Evolutionary conservation across 2,329 filamentous ascomycete genomes (phyloP).

Genomic region (Trichoderma cornu-damae): DNA sequence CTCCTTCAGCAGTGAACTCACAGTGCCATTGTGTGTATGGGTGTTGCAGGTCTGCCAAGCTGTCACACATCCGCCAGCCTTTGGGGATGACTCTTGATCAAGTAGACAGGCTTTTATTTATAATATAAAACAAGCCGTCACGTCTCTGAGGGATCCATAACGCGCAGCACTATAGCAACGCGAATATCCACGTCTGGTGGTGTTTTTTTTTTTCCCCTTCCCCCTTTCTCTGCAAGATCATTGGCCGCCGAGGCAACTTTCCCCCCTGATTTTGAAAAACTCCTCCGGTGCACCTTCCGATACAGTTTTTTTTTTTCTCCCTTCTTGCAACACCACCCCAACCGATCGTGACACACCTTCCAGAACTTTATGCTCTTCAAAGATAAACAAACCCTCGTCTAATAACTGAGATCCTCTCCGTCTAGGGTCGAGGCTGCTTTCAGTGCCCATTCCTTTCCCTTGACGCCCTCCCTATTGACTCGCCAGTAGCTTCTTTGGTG

Average conservation of each 20-base stretch:
- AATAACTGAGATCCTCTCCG: not conserved
- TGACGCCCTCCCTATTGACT: not conserved
- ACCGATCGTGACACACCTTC: not conserved
- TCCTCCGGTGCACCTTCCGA: not conserved
- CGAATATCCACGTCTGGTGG: not conserved
- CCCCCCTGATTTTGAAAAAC: not conserved
- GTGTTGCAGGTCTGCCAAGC: constrained; percentile 1
- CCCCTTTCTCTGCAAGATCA: not conserved
- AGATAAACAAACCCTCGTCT: not conserved
- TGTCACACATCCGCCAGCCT: constrained; percentile 4
- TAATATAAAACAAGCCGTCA: not conserved
- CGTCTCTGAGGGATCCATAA: not conserved
- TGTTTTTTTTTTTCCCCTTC: not conserved
- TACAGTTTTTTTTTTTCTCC: too few relatives aligned
- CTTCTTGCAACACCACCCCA: not conserved
- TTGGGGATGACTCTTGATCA: not conserved
- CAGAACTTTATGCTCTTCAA: not conserved
- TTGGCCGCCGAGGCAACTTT: not conserved
- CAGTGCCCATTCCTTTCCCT: too few relatives aligned
- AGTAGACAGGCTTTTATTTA: not conserved
- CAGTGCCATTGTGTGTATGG: not conserved
- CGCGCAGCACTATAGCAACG: not conserved
- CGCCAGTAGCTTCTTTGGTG: not conserved
- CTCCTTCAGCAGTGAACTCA: not conserved
- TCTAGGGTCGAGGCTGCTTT: not conserved